Evolutionary conservation across 1,139 yeast species (phyloP).

Genomic region (Geotrichum siamense): DNA sequence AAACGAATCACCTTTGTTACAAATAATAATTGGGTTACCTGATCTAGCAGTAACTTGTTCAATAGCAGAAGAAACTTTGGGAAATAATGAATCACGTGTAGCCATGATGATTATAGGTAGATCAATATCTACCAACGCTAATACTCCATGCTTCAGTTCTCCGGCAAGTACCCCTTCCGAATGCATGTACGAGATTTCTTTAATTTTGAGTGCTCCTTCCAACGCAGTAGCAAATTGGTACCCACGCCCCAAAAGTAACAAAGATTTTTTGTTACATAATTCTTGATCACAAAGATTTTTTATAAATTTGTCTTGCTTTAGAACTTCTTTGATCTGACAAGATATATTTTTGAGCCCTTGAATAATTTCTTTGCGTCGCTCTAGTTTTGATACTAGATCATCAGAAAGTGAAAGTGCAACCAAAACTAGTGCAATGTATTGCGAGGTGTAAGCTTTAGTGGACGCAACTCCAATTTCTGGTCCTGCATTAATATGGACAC

Average conservation of each 20-base stretch:
- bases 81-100: conserved; percentile 92
- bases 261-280: conserved; percentile 74
- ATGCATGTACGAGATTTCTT: conserved; percentile 98
- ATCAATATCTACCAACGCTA: conserved; percentile 90
- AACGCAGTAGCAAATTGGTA: conserved; percentile 95
- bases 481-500: conserved; percentile 98
- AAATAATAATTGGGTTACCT: conserved; percentile 91
- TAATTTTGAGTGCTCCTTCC: conserved; percentile 97
- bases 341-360: conserved; percentile 82
- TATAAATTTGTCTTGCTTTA: conserved; percentile 54
- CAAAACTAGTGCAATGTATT: conserved; percentile 95
- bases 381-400: conserved; percentile 69
- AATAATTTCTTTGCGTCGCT: conserved; percentile 79
- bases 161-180: conserved; percentile 99
- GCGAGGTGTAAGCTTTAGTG: conserved; percentile 99
- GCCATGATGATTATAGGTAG: conserved; percentile 95
- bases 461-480: conserved; percentile 99
- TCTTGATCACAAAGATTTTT: conserved; percentile 65
- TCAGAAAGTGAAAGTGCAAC: conserved; percentile 89
- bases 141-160: conserved; percentile 96
- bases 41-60: conserved; percentile 97
- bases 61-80: conserved; percentile 91
- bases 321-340: conserved; percentile 71
- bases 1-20: conserved; percentile 76
- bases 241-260: conserved; percentile 92